These are phyloP conservation scores for Torulaspora delbrueckii DNA, from an alignment of 805 yeast genomes.

Conservation along the genomic window DNA sequence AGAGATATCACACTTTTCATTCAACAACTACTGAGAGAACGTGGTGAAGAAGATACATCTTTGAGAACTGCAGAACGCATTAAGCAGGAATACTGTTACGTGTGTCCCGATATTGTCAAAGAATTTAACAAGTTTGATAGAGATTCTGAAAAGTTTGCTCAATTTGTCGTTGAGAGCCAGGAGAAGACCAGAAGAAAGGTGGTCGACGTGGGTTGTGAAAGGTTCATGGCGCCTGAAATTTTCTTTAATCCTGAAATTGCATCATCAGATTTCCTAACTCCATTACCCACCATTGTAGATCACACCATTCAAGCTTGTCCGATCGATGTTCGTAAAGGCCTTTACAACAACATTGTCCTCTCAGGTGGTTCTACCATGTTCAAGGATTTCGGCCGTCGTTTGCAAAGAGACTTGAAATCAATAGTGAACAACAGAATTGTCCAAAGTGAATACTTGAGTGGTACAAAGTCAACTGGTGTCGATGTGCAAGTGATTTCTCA, in stretches of 20 bases:
- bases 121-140: slow-evolving; percentile 93
- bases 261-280: slow-evolving; percentile 90
- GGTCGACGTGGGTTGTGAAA: slow-evolving; percentile 95
- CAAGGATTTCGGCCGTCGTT: slow-evolving; percentile 94
- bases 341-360: slow-evolving; percentile 90
- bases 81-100: slow-evolving; percentile 95
- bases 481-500: slow-evolving; percentile 96
- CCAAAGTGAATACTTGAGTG: slow-evolving; percentile 69
- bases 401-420: slow-evolving; percentile 87
- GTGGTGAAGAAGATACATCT: slow-evolving; percentile 93
- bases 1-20: slow-evolving; percentile 93
- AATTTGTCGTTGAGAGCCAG: slow-evolving; percentile 81
- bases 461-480: slow-evolving; percentile 81
- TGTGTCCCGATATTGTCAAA: slow-evolving; percentile 94
- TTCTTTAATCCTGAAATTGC: slow-evolving; percentile 98
- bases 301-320: slow-evolving; percentile 93
- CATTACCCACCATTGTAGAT: slow-evolving; percentile 94
- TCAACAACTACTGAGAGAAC: slow-evolving; percentile 88
- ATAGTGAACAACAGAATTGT: slow-evolving; percentile 87
- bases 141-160: slow-evolving; percentile 90
- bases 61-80: slow-evolving; percentile 94
- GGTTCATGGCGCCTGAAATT: slow-evolving; percentile 98
- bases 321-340: slow-evolving; percentile 94
- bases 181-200: slow-evolving; percentile 54
- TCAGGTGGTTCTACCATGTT: slow-evolving; percentile 99